phyloP scores from a whole-genome alignment of 2,329 filamentous ascomycete genomes.

The Calonectria pauciramosa region DNA sequence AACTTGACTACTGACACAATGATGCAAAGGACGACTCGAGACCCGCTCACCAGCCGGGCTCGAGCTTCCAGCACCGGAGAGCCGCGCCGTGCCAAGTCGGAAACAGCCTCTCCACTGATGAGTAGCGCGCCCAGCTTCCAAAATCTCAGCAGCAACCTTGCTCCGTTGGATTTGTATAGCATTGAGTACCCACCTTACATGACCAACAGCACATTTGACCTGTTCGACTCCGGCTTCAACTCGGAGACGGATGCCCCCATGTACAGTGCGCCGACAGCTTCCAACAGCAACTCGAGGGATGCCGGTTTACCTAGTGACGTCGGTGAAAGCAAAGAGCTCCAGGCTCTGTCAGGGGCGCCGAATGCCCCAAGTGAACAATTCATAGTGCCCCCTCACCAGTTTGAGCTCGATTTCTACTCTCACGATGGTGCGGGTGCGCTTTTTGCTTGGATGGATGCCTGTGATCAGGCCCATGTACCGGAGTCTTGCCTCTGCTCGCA shows the following conservation, averaged over 20 bases:
- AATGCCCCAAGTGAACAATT: too few relatives aligned
- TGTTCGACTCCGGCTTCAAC: constrained; percentile 62
- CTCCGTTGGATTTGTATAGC: constrained; percentile 70
- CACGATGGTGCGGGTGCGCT: too few relatives aligned
- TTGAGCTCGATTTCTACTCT: too few relatives aligned
- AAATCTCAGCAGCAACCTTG: constrained; percentile 66
- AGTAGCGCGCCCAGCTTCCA: constrained; percentile 63
- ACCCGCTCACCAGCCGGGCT: constrained; percentile 53
- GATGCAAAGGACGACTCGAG: constrained; percentile 54
- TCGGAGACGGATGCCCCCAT: constrained; percentile 69
- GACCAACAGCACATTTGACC: constrained; percentile 63
- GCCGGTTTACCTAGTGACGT: too few relatives aligned
- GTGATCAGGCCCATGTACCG: too few relatives aligned
- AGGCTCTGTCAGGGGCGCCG: too few relatives aligned
- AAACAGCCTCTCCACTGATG: constrained; percentile 71
- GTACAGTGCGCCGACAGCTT: constrained; percentile 68
- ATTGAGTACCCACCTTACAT: constrained; percentile 66
- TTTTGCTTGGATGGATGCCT: too few relatives aligned
- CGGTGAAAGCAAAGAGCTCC: too few relatives aligned
- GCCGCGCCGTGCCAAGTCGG: constrained; percentile 71
- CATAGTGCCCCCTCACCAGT: too few relatives aligned
- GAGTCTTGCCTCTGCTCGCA: too few relatives aligned
- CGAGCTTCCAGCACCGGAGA: constrained; percentile 57
- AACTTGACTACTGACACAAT: constrained; percentile 60
- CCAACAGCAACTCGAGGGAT: too few relatives aligned